Evolutionary conservation across 179 eudicot genomes (phyloP).

Genomic region (Camellia oleifera): DNA sequence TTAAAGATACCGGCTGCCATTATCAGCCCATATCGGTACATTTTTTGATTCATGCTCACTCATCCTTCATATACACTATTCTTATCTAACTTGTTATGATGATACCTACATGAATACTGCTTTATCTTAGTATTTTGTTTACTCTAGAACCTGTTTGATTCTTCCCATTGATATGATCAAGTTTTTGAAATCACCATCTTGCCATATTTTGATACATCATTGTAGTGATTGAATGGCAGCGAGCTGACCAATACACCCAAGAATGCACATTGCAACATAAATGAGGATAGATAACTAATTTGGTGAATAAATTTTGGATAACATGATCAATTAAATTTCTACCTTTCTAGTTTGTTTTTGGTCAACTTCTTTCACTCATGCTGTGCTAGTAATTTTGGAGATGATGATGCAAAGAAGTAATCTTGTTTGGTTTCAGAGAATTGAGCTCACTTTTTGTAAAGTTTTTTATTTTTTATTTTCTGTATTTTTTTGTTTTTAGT

Average conservation of each 20-base stretch:
- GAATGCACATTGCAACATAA: neutral
- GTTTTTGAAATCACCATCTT: neutral
- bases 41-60: constrained; percentile 9
- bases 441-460: too few species aligned
- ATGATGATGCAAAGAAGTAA: neutral
- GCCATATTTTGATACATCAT: neutral
- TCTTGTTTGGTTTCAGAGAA: neutral
- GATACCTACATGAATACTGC: neutral
- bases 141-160: too few species aligned
- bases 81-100: neutral
- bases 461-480: too few species aligned
- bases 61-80: neutral
- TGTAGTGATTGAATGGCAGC: neutral
- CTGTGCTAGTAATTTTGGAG: neutral
- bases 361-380: neutral
- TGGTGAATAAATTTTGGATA: neutral
- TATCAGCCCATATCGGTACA: constrained; percentile 78
- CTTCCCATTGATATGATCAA: neutral
- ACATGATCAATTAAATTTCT: neutral
- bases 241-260: neutral
- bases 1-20: constrained; percentile 79
- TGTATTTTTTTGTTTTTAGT: too few species aligned
- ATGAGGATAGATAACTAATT: neutral
- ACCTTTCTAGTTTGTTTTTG: too few species aligned
- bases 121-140: too few species aligned